Conservation (phyloP, 2,329 filamentous ascomycete species). For the Colletotrichum gloeosporioides region DNA sequence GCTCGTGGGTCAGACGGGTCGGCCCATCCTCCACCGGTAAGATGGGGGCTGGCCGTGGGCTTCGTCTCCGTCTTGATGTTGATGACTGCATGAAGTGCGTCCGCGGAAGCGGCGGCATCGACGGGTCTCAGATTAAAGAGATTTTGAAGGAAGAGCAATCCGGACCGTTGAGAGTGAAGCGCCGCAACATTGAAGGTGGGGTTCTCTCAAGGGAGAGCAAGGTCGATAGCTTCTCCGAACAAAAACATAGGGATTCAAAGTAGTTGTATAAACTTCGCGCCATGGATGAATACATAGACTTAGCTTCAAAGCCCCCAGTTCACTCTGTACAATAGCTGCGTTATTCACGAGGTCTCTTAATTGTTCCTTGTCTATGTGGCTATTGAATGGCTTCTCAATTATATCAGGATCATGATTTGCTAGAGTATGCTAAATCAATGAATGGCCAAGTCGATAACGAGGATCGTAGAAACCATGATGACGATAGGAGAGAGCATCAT, state of each 20-base stretch:
- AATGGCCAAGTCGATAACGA: fast-evolving
- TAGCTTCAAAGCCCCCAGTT: background rate
- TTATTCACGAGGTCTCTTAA: background rate
- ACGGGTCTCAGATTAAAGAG: background rate
- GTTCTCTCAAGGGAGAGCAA: background rate
- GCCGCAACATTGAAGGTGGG: fast-evolving
- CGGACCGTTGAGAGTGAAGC: background rate
- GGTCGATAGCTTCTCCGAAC: background rate
- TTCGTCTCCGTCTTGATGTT: background rate
- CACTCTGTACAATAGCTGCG: background rate
- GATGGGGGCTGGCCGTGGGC: background rate
- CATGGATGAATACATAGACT: background rate
- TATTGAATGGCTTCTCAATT: background rate
- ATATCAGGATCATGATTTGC: background rate
- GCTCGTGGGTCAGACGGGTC: background rate
- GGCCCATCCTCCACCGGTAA: background rate
- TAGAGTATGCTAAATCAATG: fast-evolving
- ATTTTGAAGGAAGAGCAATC: background rate
- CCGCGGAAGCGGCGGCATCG: background rate
- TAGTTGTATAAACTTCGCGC: background rate
- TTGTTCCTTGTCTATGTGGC: background rate
- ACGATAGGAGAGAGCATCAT: background rate
- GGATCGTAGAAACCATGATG: fast-evolving
- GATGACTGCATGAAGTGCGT: background rate
- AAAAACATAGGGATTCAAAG: background rate